These are phyloP conservation scores for Mycothermus thermophilus DNA, from an alignment of 495 filamentous ascomycete species.

Conservation along the genomic window DNA sequence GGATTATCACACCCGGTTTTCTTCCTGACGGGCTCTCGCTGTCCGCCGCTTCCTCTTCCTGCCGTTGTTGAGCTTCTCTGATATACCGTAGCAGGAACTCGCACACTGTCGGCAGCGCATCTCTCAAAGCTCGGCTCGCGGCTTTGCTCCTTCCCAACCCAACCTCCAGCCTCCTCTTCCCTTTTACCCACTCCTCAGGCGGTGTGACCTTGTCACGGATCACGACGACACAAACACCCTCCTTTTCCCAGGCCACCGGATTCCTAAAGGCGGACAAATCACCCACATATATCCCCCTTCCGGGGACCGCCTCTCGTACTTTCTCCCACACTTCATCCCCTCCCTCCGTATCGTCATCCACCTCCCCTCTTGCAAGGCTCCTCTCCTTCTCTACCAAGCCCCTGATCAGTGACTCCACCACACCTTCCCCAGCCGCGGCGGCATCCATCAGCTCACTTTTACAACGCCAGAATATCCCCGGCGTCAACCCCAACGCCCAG, in stretches of 20 bases:
- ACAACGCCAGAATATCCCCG: slow-evolving; percentile 65
- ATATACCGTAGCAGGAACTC: slow-evolving; percentile 27
- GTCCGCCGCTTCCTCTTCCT: not conserved
- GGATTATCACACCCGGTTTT: slow-evolving; percentile 20
- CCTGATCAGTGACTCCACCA: slow-evolving; percentile 50
- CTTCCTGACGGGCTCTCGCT: not conserved
- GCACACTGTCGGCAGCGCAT: slow-evolving; percentile 45
- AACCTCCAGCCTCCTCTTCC: slow-evolving; percentile 38
- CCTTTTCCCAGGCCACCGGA: too few species aligned
- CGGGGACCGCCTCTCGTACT: too few species aligned
- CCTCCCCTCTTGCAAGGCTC: too few species aligned
- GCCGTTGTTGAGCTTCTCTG: not conserved
- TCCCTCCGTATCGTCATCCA: too few species aligned
- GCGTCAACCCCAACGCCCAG: slow-evolving; percentile 69
- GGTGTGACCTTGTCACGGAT: too few species aligned
- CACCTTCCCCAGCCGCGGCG: slow-evolving; percentile 45
- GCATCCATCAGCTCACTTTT: too few species aligned
- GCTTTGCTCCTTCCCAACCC: slow-evolving; percentile 51
- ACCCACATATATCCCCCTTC: too few species aligned
- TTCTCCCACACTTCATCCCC: too few species aligned
- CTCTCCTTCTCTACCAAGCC: slow-evolving; percentile 33
- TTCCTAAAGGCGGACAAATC: too few species aligned
- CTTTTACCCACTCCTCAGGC: slow-evolving; percentile 32
- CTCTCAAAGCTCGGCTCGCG: slow-evolving; percentile 61
- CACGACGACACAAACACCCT: too few species aligned